These are phyloP conservation scores for Penicillium brasilianum DNA, from an alignment of 2,329 filamentous ascomycete species.

Conservation along the genomic window DNA sequence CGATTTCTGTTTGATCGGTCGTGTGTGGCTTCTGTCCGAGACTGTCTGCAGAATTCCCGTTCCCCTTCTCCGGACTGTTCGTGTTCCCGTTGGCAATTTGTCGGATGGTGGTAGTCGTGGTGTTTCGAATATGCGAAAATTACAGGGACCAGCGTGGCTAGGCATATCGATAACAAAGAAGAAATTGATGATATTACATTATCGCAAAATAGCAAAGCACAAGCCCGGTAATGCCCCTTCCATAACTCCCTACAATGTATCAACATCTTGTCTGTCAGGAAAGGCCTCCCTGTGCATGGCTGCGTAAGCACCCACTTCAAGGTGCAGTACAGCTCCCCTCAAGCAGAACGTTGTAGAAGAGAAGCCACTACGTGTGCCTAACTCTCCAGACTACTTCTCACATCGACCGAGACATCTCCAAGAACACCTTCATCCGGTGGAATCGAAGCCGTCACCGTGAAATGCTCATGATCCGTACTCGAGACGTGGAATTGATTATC, in stretches of 20 bases:
- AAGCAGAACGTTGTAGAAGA: not conserved
- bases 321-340: not conserved
- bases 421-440: slow-evolving; percentile 14
- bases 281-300: not conserved
- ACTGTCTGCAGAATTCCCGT: not conserved
- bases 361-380: not conserved
- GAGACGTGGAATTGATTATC: slow-evolving; percentile 17
- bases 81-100: not conserved
- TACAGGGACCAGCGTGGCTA: too few relatives aligned
- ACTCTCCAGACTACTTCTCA: not conserved
- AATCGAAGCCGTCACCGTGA: slow-evolving; percentile 6
- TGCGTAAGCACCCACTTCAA: not conserved
- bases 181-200: not conserved
- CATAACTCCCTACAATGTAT: not conserved
- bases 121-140: not conserved
- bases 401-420: slow-evolving; percentile 14
- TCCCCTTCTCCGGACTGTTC: not conserved
- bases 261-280: not conserved
- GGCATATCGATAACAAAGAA: not conserved
- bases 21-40: not conserved
- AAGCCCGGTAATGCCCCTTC: not conserved
- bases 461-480: slow-evolving; percentile 10
- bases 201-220: not conserved
- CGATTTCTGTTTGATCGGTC: too few relatives aligned
- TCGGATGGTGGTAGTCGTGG: not conserved